Conservation (phyloP, 192 early-diverging fungal species). For the Entomortierella beljakovae region DNA sequence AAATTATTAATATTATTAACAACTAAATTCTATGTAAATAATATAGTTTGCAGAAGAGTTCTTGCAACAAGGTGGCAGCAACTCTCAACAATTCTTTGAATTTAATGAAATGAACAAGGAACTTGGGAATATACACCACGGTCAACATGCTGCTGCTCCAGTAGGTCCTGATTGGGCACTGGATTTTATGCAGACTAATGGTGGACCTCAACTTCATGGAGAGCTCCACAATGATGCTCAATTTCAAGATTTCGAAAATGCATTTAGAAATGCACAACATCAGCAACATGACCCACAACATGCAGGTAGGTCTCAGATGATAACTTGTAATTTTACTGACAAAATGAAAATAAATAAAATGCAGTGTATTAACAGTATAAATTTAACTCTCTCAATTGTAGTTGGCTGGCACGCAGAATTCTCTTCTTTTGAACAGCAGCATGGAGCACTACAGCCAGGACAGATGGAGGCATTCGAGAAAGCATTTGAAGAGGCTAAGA, state of each 20-base stretch:
- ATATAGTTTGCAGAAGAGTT: constrained; percentile 72
- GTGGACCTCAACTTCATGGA: constrained; percentile 45
- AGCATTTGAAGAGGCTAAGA: constrained; percentile 72
- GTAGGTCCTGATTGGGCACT: constrained; percentile 70
- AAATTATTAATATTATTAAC: neutral
- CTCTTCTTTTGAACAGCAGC: constrained; percentile 77
- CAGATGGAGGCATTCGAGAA: constrained; percentile 77
- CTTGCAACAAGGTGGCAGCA: constrained; percentile 50
- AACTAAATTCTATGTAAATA: neutral
- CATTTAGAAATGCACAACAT: constrained; percentile 37
- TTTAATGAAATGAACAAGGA: constrained; percentile 79
- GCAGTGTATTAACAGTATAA: neutral
- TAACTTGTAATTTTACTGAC: too few relatives aligned
- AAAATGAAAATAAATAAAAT: neutral
- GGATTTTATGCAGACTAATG: constrained; percentile 68
- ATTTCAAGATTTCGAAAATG: constrained; percentile 62
- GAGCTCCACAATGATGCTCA: constrained; percentile 35
- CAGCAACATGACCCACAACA: constrained; percentile 60
- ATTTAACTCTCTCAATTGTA: constrained; percentile 15
- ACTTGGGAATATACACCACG: constrained; percentile 65
- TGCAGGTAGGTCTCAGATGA: constrained; percentile 16
- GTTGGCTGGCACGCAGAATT: constrained; percentile 56
- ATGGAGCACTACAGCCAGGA: constrained; percentile 52
- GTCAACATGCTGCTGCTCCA: constrained; percentile 17
- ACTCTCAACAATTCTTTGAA: constrained; percentile 64